phyloP scores from a whole-genome alignment of 495 filamentous ascomycete species.

The Aspergillus taichungensis region DNA sequence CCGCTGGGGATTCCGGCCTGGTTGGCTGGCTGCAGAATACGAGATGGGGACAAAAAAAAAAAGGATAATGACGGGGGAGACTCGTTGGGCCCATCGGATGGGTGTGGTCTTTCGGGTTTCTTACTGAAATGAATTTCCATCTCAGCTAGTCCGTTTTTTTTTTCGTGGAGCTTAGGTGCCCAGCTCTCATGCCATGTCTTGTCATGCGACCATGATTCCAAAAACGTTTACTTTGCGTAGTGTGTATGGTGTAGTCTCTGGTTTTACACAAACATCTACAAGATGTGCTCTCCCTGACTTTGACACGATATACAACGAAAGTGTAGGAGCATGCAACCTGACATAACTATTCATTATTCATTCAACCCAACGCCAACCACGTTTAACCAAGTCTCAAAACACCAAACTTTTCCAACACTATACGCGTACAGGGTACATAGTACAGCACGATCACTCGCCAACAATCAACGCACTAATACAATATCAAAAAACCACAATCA shows the following conservation, averaged over 20 bases:
- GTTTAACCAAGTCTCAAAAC: no score
- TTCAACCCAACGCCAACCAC: neutral
- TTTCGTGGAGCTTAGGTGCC: conserved; percentile 17
- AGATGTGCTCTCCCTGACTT: no score
- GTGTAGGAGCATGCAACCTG: no score
- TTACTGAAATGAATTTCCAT: conserved; percentile 16
- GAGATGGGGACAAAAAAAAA: no score
- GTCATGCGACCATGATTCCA: conserved; percentile 30
- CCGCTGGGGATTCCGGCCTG: conserved; percentile 30
- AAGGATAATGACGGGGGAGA: neutral
- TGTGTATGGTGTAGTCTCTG: conserved; percentile 1
- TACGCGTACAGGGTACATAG: neutral
- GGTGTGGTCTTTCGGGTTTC: conserved; percentile 6
- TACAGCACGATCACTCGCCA: neutral
- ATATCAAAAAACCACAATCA: neutral
- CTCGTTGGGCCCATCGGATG: conserved; percentile 13
- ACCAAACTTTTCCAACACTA: neutral
- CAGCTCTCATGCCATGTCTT: conserved; percentile 25
- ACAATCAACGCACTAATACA: neutral
- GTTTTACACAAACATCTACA: neutral
- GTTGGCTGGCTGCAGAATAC: neutral
- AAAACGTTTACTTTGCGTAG: conserved; percentile 21
- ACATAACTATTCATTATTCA: no score
- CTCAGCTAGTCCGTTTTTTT: conserved; percentile 12
- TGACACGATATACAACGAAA: no score